Evolutionary conservation across 177 flowering plant genomes (phyloP).

Genomic region (Vitis hybrid): DNA sequence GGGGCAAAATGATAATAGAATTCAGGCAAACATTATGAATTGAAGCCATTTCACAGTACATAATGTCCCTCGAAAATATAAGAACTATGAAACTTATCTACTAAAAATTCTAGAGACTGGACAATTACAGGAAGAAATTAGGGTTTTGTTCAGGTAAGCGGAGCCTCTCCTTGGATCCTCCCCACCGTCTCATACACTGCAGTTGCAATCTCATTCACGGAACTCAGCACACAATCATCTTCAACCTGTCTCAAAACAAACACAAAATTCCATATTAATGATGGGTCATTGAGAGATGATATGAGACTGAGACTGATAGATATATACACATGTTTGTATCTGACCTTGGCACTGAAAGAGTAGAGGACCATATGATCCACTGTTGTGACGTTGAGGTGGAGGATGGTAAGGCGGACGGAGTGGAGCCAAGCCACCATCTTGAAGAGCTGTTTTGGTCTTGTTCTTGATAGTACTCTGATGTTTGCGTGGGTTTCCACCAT

Average conservation of each 20-base stretch:
- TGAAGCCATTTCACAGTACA: too few relatives aligned
- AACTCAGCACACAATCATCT: conserved; percentile 47
- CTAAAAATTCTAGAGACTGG: too few relatives aligned
- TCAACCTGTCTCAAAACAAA: conserved; percentile 46
- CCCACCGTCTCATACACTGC: conserved; percentile 60
- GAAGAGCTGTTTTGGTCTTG: conserved; percentile 41
- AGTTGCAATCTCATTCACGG: conserved; percentile 64
- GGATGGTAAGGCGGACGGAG: conserved; percentile 27
- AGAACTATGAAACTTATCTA: too few relatives aligned
- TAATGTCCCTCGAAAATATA: too few relatives aligned
- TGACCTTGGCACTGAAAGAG: conserved; percentile 46
- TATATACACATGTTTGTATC: neutral
- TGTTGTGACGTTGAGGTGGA: conserved; percentile 51
- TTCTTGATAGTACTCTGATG: conserved; percentile 32
- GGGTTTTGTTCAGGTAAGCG: too few relatives aligned
- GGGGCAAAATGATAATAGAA: too few relatives aligned
- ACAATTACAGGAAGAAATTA: too few relatives aligned
- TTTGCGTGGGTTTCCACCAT: conserved; percentile 54
- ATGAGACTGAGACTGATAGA: too few relatives aligned
- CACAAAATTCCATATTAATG: neutral
- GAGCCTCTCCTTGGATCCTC: conserved; percentile 49
- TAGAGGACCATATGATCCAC: conserved; percentile 33
- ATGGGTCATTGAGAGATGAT: too few relatives aligned
- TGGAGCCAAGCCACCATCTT: conserved; percentile 36
- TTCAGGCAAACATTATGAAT: too few relatives aligned